Evolutionary conservation across 352 stramenopile species (phyloP).

Genomic region (Blastocystis sp.): DNA sequence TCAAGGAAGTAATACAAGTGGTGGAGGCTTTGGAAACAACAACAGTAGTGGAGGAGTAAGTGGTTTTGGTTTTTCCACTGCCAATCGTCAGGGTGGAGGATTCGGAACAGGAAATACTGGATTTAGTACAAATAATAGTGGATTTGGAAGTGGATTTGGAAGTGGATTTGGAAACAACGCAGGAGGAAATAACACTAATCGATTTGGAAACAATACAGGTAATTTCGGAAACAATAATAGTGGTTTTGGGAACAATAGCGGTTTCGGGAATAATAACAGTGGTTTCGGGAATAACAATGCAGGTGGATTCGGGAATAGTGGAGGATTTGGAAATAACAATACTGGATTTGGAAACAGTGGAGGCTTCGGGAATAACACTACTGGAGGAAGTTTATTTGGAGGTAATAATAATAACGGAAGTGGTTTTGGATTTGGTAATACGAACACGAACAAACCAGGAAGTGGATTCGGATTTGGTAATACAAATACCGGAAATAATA

Average conservation of each 20-base stretch:
- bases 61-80: not conserved
- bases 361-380: not conserved
- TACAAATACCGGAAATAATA: not conserved
- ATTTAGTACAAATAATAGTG: slow-evolving; percentile 8
- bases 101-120: not conserved
- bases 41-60: not conserved
- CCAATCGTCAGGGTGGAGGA: not conserved
- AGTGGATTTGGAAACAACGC: not conserved
- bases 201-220: slow-evolving; percentile 31
- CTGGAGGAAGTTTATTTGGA: not conserved
- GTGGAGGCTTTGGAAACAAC: slow-evolving; percentile 31
- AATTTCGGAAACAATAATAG: slow-evolving; percentile 6
- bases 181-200: not conserved
- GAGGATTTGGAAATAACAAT: slow-evolving; percentile 41
- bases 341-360: slow-evolving; percentile 32
- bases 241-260: slow-evolving; percentile 48
- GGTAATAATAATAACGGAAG: slow-evolving; percentile 4
- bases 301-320: slow-evolving; percentile 13
- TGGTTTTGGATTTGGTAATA: too few relatives aligned
- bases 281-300: not conserved
- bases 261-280: not conserved
- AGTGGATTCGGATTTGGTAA: not conserved
- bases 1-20: not conserved
- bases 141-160: not conserved
- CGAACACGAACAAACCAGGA: not conserved